A percentile compares a stretch with the other conserved stretches of the same genome.
Evolutionary conservation across 139 green algal species (phyloP).

Genomic region (Coccomyxa sp.): DNA sequence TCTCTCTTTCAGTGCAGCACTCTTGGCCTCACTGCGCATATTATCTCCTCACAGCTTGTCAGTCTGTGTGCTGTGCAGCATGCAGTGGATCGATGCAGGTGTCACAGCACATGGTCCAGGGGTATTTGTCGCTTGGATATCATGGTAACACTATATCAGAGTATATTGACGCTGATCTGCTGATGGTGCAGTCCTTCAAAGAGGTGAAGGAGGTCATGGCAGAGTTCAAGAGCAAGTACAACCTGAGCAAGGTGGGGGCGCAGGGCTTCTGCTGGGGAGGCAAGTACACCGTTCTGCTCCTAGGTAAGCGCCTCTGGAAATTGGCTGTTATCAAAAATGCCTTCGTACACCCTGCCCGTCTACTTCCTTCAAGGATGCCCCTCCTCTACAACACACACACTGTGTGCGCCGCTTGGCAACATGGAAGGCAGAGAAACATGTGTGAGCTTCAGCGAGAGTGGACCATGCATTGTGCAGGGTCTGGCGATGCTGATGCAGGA

Average conservation of each 20-base stretch:
- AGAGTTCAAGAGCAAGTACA: neutral
- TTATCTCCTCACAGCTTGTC: too few relatives aligned
- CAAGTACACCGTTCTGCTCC: neutral
- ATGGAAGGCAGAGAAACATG: neutral
- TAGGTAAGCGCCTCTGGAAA: neutral
- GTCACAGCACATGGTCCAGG: too few relatives aligned
- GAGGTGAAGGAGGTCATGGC: neutral
- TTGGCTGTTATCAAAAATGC: neutral
- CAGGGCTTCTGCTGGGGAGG: conserved; percentile 7
- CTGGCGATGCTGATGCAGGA: neutral
- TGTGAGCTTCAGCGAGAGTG: neutral
- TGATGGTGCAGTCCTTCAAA: neutral
- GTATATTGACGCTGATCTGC: neutral
- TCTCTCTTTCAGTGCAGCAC: too few relatives aligned
- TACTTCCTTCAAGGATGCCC: neutral
- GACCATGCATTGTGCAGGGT: neutral
- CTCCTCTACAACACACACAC: neutral
- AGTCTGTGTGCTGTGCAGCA: too few relatives aligned
- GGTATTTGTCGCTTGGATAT: too few relatives aligned
- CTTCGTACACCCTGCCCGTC: neutral
- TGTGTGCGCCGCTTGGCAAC: neutral
- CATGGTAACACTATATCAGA: neutral
- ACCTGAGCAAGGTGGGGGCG: neutral
- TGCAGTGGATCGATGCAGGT: too few relatives aligned
- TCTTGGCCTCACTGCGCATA: too few relatives aligned